Conservation (phyloP, 2,329 filamentous ascomycete species). For the Colletotrichum liriopes region DNA sequence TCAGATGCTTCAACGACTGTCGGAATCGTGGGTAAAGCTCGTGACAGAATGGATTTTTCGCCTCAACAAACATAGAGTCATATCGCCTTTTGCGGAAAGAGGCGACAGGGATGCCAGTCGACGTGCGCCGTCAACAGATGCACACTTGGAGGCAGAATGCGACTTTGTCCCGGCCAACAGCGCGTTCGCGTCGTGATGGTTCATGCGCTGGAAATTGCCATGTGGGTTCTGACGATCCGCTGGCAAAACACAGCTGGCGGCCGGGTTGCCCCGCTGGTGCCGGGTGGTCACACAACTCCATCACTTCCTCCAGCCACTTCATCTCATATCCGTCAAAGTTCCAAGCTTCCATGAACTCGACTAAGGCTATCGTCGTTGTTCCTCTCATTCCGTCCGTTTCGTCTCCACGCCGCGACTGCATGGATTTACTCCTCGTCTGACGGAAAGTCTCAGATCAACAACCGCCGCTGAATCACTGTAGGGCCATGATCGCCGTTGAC, state of each 20-base stretch:
- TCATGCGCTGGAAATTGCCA: conserved; percentile 41
- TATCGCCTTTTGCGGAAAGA: conserved; percentile 11
- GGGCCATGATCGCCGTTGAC: neutral
- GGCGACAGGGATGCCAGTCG: conserved; percentile 23
- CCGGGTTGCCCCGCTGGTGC: neutral
- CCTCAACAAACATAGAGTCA: conserved; percentile 13
- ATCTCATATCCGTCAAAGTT: neutral
- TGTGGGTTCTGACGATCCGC: neutral
- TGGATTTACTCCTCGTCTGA: no score
- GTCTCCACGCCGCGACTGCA: no score
- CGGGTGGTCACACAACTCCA: neutral
- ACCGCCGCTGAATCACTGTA: neutral
- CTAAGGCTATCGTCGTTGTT: neutral
- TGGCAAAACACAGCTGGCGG: neutral
- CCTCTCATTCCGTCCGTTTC: no score
- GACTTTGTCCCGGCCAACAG: conserved; percentile 7
- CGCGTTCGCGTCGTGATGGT: conserved; percentile 42
- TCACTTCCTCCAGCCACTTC: neutral
- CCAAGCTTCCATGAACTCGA: neutral
- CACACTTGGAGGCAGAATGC: conserved; percentile 14
- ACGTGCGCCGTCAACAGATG: conserved; percentile 30
- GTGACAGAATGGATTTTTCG: neutral
- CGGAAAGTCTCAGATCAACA: neutral
- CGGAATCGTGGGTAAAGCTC: neutral
- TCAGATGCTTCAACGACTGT: neutral